phyloP scores from a whole-genome alignment of 768 basidiomycete genomes.

The Podaxis sp. region DNA sequence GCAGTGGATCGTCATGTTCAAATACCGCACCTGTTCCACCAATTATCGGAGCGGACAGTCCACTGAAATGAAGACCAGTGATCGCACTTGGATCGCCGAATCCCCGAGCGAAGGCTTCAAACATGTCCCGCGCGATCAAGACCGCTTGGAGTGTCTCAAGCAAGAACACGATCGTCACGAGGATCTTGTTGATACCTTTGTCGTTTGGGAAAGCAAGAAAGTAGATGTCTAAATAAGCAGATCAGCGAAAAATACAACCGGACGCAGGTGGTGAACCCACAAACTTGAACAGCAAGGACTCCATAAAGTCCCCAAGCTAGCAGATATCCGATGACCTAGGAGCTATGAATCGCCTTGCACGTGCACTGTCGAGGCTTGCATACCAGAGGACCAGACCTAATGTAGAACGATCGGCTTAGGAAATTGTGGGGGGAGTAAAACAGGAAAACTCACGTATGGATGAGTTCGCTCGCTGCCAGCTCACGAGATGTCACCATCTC shows the following conservation, averaged over 20 bases:
- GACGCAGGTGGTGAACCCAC: constrained; percentile 17
- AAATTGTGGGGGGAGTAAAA: background rate
- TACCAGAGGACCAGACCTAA: background rate
- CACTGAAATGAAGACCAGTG: constrained; percentile 22
- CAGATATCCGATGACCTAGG: constrained; percentile 29
- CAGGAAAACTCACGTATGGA: background rate
- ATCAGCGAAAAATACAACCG: background rate
- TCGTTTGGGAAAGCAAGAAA: constrained; percentile 31
- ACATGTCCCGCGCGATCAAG: constrained; percentile 25
- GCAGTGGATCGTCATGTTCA: background rate
- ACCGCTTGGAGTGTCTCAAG: constrained; percentile 28
- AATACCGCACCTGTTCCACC: constrained; percentile 26
- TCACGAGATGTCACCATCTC: background rate
- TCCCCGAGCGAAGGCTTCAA: constrained; percentile 25
- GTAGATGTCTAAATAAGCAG: constrained; percentile 24
- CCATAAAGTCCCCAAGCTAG: constrained; percentile 29
- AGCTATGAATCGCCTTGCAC: background rate
- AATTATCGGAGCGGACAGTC: constrained; percentile 28
- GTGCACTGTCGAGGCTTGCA: background rate
- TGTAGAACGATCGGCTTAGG: background rate
- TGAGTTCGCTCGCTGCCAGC: background rate
- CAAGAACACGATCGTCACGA: constrained; percentile 27
- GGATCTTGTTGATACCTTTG: constrained; percentile 19
- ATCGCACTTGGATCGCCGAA: constrained; percentile 26
- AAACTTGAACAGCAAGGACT: constrained; percentile 29